Conservation (phyloP, 2,329 filamentous ascomycete species). For the Incumbomyces lentus region DNA sequence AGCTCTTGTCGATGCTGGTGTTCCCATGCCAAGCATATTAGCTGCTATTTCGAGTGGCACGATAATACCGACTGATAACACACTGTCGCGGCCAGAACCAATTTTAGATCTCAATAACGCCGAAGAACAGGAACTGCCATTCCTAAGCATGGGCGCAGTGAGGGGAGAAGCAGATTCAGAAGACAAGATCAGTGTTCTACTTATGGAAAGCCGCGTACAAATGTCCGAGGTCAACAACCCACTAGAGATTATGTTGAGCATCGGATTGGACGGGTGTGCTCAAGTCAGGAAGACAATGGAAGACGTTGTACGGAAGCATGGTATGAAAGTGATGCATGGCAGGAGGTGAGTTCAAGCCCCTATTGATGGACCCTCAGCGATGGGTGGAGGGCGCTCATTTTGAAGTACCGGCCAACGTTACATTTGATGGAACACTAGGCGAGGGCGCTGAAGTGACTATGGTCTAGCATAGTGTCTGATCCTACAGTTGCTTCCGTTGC, state of each 20-base stretch:
- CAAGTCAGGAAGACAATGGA: slow-evolving; percentile 75
- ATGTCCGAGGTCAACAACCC: slow-evolving; percentile 43
- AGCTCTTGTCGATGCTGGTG: slow-evolving; percentile 84
- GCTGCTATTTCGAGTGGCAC: slow-evolving; percentile 77
- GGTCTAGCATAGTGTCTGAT: too few species aligned
- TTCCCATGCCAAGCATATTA: slow-evolving; percentile 90
- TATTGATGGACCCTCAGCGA: too few species aligned
- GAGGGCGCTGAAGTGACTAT: too few species aligned
- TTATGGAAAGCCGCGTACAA: slow-evolving; percentile 85
- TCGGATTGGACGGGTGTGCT: slow-evolving; percentile 84
- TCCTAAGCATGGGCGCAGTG: slow-evolving; percentile 73
- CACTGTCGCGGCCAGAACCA: slow-evolving; percentile 24
- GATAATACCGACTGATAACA: slow-evolving; percentile 26
- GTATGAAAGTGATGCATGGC: slow-evolving; percentile 16
- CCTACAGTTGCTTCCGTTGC: too few species aligned
- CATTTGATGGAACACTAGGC: too few species aligned
- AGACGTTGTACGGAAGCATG: slow-evolving; percentile 47
- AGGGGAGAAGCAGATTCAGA: slow-evolving; percentile 51
- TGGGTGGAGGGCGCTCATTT: too few species aligned
- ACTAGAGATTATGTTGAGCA: slow-evolving; percentile 84
- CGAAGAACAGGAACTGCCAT: slow-evolving; percentile 66
- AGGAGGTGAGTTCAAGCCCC: slow-evolving; percentile 7
- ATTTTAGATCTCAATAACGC: slow-evolving; percentile 35
- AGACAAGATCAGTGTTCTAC: slow-evolving; percentile 60
- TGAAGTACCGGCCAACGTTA: too few species aligned